Evolutionary conservation across 1,284 basidiomycete genomes (phyloP).

Genomic region (Gastroboletus turbinatus): DNA sequence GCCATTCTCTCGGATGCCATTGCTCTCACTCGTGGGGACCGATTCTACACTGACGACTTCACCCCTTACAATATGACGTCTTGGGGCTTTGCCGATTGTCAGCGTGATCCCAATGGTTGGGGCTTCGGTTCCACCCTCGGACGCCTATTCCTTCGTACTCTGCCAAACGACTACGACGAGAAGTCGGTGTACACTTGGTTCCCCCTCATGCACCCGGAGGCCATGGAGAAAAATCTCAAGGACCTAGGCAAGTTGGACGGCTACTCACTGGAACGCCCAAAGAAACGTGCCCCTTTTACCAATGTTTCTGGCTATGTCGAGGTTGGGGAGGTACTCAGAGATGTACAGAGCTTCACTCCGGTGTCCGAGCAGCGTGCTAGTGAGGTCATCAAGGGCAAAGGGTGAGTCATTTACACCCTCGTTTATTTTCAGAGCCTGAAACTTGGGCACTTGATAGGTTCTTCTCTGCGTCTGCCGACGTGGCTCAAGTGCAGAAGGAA

Average conservation of each 20-base stretch:
- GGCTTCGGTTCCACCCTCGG: slow-evolving; percentile 77
- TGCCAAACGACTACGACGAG: slow-evolving; percentile 67
- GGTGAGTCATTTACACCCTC: slow-evolving; percentile 40
- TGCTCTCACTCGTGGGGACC: slow-evolving; percentile 79
- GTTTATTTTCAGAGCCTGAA: background rate
- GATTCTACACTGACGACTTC: slow-evolving; percentile 82
- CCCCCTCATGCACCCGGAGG: slow-evolving; percentile 76
- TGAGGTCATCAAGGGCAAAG: slow-evolving; percentile 54
- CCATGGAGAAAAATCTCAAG: slow-evolving; percentile 60
- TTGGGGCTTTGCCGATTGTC: slow-evolving; percentile 81
- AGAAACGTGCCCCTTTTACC: slow-evolving; percentile 23
- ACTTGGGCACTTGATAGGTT: slow-evolving; percentile 32
- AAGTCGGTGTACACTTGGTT: slow-evolving; percentile 83
- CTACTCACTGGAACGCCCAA: slow-evolving; percentile 55
- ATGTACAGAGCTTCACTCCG: slow-evolving; percentile 44
- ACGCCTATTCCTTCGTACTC: slow-evolving; percentile 67
- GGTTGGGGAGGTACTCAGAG: slow-evolving; percentile 53
- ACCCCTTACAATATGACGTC: slow-evolving; percentile 79
- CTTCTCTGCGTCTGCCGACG: slow-evolving; percentile 56
- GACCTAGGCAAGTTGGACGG: slow-evolving; percentile 52
- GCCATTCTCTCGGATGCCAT: slow-evolving; percentile 90
- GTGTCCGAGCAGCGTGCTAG: slow-evolving; percentile 51
- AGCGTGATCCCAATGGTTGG: slow-evolving; percentile 63
- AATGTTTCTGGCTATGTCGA: slow-evolving; percentile 49
- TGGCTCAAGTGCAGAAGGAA: slow-evolving; percentile 46